phyloP scores from a whole-genome alignment of 768 basidiomycete genomes.

The Aureoboletus auriporus region DNA sequence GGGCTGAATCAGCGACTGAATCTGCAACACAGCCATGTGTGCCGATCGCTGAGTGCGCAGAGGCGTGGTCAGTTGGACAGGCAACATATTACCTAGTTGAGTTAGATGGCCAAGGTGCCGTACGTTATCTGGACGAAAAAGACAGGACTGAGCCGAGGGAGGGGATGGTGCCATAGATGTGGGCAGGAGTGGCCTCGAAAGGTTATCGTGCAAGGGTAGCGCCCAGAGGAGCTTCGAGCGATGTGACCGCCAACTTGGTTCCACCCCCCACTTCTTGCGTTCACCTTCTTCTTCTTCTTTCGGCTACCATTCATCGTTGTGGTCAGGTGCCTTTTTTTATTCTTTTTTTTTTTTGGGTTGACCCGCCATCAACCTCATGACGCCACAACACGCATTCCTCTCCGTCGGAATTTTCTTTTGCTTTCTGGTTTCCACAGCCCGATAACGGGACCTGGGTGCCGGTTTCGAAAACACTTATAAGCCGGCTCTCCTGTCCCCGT shows the following conservation, averaged over 20 bases:
- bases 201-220: slow-evolving; percentile 30
- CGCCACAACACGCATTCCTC: slow-evolving; percentile 36
- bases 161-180: slow-evolving; percentile 15
- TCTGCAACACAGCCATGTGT: slow-evolving; percentile 26
- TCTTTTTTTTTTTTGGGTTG: too few relatives aligned
- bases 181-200: slow-evolving; percentile 29
- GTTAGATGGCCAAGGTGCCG: slow-evolving; percentile 29
- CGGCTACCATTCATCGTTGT: slow-evolving; percentile 15
- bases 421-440: slow-evolving; percentile 29
- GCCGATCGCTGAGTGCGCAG: slow-evolving; percentile 28
- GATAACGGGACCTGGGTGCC: slow-evolving; percentile 34
- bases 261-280: slow-evolving; percentile 1
- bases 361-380: slow-evolving; percentile 31
- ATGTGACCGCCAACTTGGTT: slow-evolving; percentile 26
- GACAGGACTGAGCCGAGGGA: slow-evolving; percentile 11
- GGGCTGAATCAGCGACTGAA: slow-evolving; percentile 24
- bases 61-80: slow-evolving; percentile 29
- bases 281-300: slow-evolving; percentile 15
- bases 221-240: slow-evolving; percentile 25
- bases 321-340: slow-evolving; percentile 26
- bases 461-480: slow-evolving; percentile 27
- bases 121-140: slow-evolving; percentile 27
- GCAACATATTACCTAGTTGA: slow-evolving; percentile 25
- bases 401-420: slow-evolving; percentile 30
- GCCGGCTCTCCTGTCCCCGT: slow-evolving; percentile 2